Evolutionary conservation across 2,329 filamentous ascomycete genomes (phyloP).

Genomic region (Monilinia vaccinii-corymbosi): DNA sequence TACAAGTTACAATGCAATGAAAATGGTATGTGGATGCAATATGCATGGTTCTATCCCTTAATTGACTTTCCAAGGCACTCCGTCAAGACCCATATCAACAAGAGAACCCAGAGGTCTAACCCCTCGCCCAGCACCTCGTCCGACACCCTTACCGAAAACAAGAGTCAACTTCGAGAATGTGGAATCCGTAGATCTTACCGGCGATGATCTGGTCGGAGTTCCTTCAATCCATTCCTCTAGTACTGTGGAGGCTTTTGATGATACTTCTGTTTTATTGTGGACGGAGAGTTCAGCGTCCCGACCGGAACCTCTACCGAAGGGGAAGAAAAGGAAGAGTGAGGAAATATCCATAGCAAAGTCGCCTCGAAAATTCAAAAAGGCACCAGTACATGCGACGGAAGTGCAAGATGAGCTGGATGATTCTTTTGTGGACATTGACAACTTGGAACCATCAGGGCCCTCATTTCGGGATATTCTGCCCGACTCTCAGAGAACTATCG

Average conservation of each 20-base stretch:
- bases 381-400: slow-evolving; percentile 3
- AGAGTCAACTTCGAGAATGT: slow-evolving; percentile 16
- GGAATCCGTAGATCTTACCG: slow-evolving; percentile 29
- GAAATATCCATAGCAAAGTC: slow-evolving; percentile 20
- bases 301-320: slow-evolving; percentile 21
- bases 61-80: slow-evolving; percentile 19
- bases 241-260: slow-evolving; percentile 20
- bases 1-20: slow-evolving; percentile 20
- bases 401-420: slow-evolving; percentile 14
- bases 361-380: slow-evolving; percentile 11
- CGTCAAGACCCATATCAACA: slow-evolving; percentile 12
- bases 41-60: not conserved
- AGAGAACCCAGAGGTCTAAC: slow-evolving; percentile 7
- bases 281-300: slow-evolving; percentile 23
- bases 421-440: slow-evolving; percentile 29
- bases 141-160: slow-evolving; percentile 26
- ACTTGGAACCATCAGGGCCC: slow-evolving; percentile 8
- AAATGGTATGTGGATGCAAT: slow-evolving; percentile 15
- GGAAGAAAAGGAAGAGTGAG: slow-evolving; percentile 29
- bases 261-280: slow-evolving; percentile 19
- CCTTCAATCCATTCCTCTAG: slow-evolving; percentile 17
- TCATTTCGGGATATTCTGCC: not conserved
- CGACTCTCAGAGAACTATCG: slow-evolving; percentile 3
- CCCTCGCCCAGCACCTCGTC: slow-evolving; percentile 25
- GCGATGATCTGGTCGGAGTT: slow-evolving; percentile 15